phyloP scores from a whole-genome alignment of 2,329 filamentous ascomycete genomes.

The Phaeosphaeria sp. region DNA sequence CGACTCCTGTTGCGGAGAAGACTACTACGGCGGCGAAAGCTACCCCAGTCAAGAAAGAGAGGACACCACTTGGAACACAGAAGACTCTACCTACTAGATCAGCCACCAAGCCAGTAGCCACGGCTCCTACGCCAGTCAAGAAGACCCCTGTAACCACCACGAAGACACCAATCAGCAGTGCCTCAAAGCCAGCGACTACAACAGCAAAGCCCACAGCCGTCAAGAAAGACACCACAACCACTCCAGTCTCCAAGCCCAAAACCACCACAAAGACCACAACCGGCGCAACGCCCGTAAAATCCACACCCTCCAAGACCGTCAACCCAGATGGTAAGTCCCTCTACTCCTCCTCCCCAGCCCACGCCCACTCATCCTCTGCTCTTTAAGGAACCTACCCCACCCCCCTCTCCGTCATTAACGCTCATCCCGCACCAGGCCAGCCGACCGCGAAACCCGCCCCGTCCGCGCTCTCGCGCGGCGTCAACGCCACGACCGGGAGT shows the following conservation, averaged over 20 bases:
- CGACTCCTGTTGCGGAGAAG: conserved; percentile 2
- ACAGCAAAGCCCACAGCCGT: conserved; percentile 12
- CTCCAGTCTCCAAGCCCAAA: conserved; percentile 16
- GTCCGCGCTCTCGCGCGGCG: conserved; percentile 42
- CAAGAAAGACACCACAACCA: conserved; percentile 19
- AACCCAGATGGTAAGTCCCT: conserved; percentile 27
- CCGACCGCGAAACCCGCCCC: conserved; percentile 41
- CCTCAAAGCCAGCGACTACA: conserved; percentile 20
- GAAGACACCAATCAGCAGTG: conserved; percentile 22
- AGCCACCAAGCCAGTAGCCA: conserved; percentile 32
- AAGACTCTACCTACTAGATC: conserved; percentile 26
- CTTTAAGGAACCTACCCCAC: conserved; percentile 30
- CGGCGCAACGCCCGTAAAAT: conserved; percentile 20
- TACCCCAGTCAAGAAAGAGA: conserved; percentile 15
- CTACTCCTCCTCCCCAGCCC: background rate
- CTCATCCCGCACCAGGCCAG: conserved; percentile 36
- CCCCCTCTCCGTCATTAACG: conserved; percentile 28
- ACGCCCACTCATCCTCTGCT: conserved; percentile 7
- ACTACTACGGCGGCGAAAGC: conserved; percentile 17
- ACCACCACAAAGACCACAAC: conserved; percentile 9
- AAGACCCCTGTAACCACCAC: conserved; percentile 25
- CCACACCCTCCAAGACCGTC: conserved; percentile 30
- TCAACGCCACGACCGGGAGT: conserved; percentile 40
- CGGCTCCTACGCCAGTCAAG: conserved; percentile 20
- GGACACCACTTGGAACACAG: conserved; percentile 29